Percentiles rank a stretch among this genome's conserved stretches.
phyloP scores from a whole-genome alignment of 805 yeast genomes.

The Starmerella powellii region DNA sequence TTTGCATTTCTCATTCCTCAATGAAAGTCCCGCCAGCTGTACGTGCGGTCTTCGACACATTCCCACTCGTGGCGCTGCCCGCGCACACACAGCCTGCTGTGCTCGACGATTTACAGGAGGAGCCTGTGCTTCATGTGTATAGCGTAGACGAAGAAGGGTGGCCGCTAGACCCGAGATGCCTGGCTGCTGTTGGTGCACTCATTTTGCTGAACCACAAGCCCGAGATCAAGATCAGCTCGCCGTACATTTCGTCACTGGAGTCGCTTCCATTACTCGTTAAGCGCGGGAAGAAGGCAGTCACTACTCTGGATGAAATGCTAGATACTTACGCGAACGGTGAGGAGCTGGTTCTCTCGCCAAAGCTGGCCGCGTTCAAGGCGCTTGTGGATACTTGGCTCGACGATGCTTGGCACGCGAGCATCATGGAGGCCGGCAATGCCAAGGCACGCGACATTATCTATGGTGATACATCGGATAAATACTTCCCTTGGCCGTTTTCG shows the following conservation, averaged over 20 bases:
- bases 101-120: background rate
- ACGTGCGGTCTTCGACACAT: conserved; percentile 25
- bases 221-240: conserved; percentile 7
- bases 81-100: background rate
- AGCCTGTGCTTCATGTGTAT: conserved; percentile 20
- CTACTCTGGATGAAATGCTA: conserved; percentile 9
- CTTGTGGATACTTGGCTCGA: conserved; percentile 15
- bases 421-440: conserved; percentile 9
- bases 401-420: conserved; percentile 20
- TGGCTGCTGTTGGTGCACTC: conserved; percentile 21
- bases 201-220: conserved; percentile 1
- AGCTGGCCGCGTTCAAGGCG: background rate
- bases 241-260: conserved; percentile 15
- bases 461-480: background rate
- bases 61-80: conserved; percentile 25
- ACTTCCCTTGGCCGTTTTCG: conserved; percentile 19
- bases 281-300: background rate
- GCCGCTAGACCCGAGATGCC: conserved; percentile 27
- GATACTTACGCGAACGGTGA: conserved; percentile 3
- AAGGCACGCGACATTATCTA: conserved; percentile 4
- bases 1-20: no score
- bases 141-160: conserved; percentile 16
- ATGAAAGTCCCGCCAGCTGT: conserved; percentile 27
- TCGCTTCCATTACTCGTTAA: conserved; percentile 16
- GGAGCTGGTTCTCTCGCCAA: background rate